Base-by-base conservation (phyloP, 495 filamentous ascomycete genomes). In the Aspergillus avenaceus region DNA sequence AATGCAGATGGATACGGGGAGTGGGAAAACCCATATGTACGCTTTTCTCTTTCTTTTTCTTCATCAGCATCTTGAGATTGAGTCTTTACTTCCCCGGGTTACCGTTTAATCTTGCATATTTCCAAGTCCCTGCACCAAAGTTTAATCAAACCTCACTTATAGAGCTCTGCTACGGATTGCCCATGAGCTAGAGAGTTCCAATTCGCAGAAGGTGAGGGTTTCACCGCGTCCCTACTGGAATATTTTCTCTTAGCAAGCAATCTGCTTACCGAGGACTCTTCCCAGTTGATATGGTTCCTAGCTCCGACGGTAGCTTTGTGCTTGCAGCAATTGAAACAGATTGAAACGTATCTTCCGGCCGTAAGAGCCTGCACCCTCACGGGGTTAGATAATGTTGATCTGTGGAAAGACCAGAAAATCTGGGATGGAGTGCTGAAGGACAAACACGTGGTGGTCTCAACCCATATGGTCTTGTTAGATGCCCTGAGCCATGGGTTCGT, bases 1-100 rank as follows among this genome's bases (percentile, higher is more conserved):
- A 25, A 7, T 38, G 5, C 27, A 92, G 86, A 96, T 96, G 91
- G 90, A 93, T 59, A 96, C 91, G 0, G 91, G 91, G 1, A 89
- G 82, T 62, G 92, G 92, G 8, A 97, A 97, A 67, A 97, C 92
- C 2, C 85, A 88, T 49, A 84, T 96, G 90, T 91, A 83, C 62
- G 80, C 66, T 40, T 31, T 23, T 42, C 28, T 44, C 16, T 5
- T 8, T 9, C 40, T 14, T 7, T 14, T 37, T 37, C 22, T 45
- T 29, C 13, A 26, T 45, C 36, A 22, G n/a, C n/a, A n/a, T n/a
- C n/a, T n/a, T n/a, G n/a, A n/a, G n/a, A n/a, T n/a, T n/a, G n/a
- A n/a, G n/a, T n/a, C n/a, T n/a, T n/a, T n/a, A n/a, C n/a, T n/a
- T n/a, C n/a, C n/a, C n/a, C n/a, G n/a, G n/a, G n/a, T n/a, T n/a